A percentile compares a stretch with the other conserved stretches of the same genome.
These are phyloP conservation scores for Arthrobotrys sinensis DNA, from an alignment of 2,329 filamentous ascomycete genomes.

Conservation along the genomic window DNA sequence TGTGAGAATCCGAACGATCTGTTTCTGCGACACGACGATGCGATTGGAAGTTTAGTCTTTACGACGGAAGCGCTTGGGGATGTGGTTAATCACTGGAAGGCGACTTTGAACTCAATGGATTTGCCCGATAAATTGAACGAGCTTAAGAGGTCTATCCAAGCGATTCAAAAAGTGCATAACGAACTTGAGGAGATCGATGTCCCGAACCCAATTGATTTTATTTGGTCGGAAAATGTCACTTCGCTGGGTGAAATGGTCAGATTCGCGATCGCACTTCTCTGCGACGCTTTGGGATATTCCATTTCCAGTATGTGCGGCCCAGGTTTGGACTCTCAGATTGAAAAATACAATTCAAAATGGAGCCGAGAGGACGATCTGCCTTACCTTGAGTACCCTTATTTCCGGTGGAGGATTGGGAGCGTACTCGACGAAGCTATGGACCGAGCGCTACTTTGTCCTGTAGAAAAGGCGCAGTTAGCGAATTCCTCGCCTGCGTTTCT, in stretches of 20 bases:
- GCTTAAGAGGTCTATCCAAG: constrained; percentile 14
- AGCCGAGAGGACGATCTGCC: constrained; percentile 15
- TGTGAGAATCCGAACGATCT: constrained; percentile 41
- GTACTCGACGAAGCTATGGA: constrained; percentile 55
- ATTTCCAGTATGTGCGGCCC: constrained; percentile 13
- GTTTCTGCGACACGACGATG: constrained; percentile 46
- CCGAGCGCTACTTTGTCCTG: constrained; percentile 46
- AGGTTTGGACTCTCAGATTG: constrained; percentile 26
- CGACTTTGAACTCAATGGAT: constrained; percentile 33
- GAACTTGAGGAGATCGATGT: constrained; percentile 31
- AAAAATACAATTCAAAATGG: constrained; percentile 55
- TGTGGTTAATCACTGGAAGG: constrained; percentile 27
- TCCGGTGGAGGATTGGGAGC: constrained; percentile 30
- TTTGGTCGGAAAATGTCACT: constrained; percentile 29
- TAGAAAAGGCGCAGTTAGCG: constrained; percentile 38
- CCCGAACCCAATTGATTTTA: constrained; percentile 32
- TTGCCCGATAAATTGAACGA: constrained; percentile 31
- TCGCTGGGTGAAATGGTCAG: constrained; percentile 29
- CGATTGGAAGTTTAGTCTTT: constrained; percentile 22
- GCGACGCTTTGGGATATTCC: constrained; percentile 45
- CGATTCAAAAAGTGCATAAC: constrained; percentile 16
- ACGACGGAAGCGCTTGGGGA: constrained; percentile 42
- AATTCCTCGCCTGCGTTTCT: constrained; percentile 34
- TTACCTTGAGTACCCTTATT: constrained; percentile 25
- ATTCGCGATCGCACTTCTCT: constrained; percentile 48